Evolutionary conservation across 2,329 filamentous ascomycete species (phyloP).

Genomic region (Leptographium wingfieldii): DNA sequence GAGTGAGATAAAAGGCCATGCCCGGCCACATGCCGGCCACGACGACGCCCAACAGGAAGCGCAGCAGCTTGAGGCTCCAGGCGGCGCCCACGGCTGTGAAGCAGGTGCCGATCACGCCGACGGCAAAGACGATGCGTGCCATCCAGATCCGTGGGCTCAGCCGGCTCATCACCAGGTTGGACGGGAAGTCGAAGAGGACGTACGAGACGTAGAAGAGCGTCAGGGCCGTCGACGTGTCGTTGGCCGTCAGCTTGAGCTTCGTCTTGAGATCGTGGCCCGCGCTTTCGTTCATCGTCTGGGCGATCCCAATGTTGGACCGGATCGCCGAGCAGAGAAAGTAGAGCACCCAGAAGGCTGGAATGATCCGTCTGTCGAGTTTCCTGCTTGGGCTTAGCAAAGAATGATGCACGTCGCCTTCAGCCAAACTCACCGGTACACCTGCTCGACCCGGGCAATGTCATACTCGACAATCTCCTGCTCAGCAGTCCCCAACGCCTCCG

Average conservation of each 20-base stretch:
- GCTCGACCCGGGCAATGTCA: slow-evolving; percentile 37
- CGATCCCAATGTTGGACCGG: slow-evolving; percentile 79
- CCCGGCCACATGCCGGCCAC: slow-evolving; percentile 93
- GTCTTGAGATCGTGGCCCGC: slow-evolving; percentile 62
- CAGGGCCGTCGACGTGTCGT: slow-evolving; percentile 71
- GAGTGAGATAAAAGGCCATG: slow-evolving; percentile 83
- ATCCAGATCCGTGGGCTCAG: slow-evolving; percentile 84
- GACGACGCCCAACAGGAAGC: slow-evolving; percentile 73
- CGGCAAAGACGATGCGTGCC: slow-evolving; percentile 78
- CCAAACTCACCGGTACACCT: slow-evolving; percentile 32
- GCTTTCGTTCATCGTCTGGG: slow-evolving; percentile 80
- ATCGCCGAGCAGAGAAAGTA: slow-evolving; percentile 92
- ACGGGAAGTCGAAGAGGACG: slow-evolving; percentile 78
- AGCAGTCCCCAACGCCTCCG: no score
- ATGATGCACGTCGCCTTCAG: no score
- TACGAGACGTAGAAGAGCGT: slow-evolving; percentile 89
- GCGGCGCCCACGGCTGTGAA: slow-evolving; percentile 70
- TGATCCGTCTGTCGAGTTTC: slow-evolving; percentile 47
- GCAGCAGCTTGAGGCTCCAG: slow-evolving; percentile 81
- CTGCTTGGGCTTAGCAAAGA: slow-evolving; percentile 6
- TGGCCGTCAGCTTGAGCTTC: slow-evolving; percentile 54
- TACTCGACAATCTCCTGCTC: slow-evolving; percentile 24
- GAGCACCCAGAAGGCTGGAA: slow-evolving; percentile 73
- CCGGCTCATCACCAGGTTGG: slow-evolving; percentile 77
- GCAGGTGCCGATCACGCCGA: slow-evolving; percentile 71